phyloP scores from a whole-genome alignment of 768 basidiomycete genomes.

The Ramaria rubella region DNA sequence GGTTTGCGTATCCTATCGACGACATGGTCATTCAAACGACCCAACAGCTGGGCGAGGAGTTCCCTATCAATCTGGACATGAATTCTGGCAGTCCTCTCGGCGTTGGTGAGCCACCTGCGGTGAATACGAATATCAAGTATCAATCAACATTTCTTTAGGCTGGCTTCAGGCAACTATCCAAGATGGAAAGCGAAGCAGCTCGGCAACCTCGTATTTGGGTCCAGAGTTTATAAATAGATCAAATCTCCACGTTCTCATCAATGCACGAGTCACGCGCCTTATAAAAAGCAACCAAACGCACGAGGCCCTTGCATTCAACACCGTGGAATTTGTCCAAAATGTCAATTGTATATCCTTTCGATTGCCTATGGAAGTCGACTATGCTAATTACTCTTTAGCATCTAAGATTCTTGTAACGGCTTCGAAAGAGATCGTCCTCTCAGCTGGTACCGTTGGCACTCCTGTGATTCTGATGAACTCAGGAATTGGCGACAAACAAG shows the following conservation, averaged over 20 bases:
- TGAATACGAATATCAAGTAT: no score
- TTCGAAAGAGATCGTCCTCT: constrained; percentile 21
- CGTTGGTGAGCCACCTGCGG: no score
- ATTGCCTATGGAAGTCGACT: not conserved
- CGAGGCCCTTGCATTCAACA: not conserved
- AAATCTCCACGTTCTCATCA: constrained; percentile 33
- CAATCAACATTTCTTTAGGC: no score
- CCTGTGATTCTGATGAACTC: constrained; percentile 25
- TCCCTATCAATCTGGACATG: no score
- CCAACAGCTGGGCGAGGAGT: no score
- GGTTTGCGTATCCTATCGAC: no score
- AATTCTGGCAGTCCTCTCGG: no score
- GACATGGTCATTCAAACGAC: no score
- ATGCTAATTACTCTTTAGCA: not conserved
- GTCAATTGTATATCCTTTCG: not conserved
- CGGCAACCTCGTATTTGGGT: constrained; percentile 28
- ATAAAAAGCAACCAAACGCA: not conserved
- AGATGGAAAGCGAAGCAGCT: constrained; percentile 26
- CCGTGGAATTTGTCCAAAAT: not conserved
- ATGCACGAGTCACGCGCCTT: constrained; percentile 7
- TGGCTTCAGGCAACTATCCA: constrained; percentile 26
- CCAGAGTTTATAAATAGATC: constrained; percentile 22
- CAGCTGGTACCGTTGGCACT: constrained; percentile 24
- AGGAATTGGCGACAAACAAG: constrained; percentile 21
- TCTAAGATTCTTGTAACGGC: constrained; percentile 3